Conservation (phyloP, 352 stramenopile species). For the Phytopythium delawarense region DNA sequence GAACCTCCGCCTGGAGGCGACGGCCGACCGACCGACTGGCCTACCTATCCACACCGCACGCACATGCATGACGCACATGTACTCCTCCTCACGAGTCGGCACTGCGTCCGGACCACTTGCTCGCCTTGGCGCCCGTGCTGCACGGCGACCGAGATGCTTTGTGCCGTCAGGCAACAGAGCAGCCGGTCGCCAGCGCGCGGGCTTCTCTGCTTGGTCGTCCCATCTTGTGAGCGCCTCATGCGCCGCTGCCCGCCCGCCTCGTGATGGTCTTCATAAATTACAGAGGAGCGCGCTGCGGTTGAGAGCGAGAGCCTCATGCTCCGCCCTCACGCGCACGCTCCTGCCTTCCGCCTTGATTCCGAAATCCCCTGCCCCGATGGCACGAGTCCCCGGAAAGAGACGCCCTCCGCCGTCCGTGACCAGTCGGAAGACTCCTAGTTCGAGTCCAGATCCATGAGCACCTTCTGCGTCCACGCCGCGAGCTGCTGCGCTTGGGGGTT, state of each 20-base stretch:
- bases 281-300: not conserved
- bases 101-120: not conserved
- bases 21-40: not conserved
- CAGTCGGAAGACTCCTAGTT: constrained; percentile 24
- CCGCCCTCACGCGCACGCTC: not conserved
- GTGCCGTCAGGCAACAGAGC: constrained; percentile 5
- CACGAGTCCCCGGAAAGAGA: not conserved
- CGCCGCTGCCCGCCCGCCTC: not conserved
- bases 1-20: not conserved
- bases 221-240: constrained; percentile 4
- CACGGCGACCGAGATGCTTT: not conserved
- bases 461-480: constrained; percentile 70
- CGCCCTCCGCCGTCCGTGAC: not conserved
- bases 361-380: not conserved
- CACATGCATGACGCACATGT: constrained; percentile 4
- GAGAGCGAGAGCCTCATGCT: constrained; percentile 6
- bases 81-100: not conserved
- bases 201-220: not conserved
- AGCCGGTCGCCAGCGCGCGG: constrained; percentile 2
- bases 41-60: not conserved
- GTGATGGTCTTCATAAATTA: constrained; percentile 7
- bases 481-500: constrained; percentile 71
- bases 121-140: not conserved
- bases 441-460: constrained; percentile 60
- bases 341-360: not conserved